Evolutionary conservation across 2,329 filamentous ascomycete genomes (phyloP), one percentile per base, ranked within the genome.

Genomic region (Exophiala lecanii-corni): DNA sequence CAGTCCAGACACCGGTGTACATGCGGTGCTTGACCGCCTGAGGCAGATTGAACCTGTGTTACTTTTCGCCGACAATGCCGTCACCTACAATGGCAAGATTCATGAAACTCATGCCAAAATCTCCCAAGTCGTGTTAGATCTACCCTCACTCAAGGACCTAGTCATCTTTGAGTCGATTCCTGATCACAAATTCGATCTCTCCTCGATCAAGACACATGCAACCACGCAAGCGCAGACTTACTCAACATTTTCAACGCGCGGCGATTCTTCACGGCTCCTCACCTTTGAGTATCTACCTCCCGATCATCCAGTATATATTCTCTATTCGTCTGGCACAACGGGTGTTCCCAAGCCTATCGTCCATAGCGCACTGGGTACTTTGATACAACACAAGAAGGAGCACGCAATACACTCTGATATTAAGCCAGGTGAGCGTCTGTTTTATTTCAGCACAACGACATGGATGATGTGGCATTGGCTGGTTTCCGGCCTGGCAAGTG

Each of bases 401-500:
- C 89, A 94, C 60, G 76, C 84, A 35, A 73, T 97, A 2, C 91
- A 97, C 61, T 86, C 85, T 62, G 88, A 89, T 16, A 80, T 98
- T 51, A 73, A 75, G 6, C 75, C 82, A 0, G 70, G 73, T 2
- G 86, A 89, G 31, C 77, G 83, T 15, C 74, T 96, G 59, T 86
- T 96, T 64, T 96, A 96, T 69, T 96, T 89, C 68, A 95, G 89
- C 1, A 96, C 89, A 3, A 89, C 84, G 9, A 94, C 88, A 0
- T 96, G 89, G 92, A 97, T 98, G 89, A 97, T 97, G 91, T 96
- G 89, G 89, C 91, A 97, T 63, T 97, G 91, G 89, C 82, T 89
- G 30, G 78, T 96, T 15, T 91, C 87, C 1, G 87, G 83, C 4
- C 79, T 97, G 3, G 86, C 89, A 7, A 82, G 80, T 20, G 91